Base-by-base conservation (phyloP, 257 asterid species). In the Catharanthus roseus region DNA sequence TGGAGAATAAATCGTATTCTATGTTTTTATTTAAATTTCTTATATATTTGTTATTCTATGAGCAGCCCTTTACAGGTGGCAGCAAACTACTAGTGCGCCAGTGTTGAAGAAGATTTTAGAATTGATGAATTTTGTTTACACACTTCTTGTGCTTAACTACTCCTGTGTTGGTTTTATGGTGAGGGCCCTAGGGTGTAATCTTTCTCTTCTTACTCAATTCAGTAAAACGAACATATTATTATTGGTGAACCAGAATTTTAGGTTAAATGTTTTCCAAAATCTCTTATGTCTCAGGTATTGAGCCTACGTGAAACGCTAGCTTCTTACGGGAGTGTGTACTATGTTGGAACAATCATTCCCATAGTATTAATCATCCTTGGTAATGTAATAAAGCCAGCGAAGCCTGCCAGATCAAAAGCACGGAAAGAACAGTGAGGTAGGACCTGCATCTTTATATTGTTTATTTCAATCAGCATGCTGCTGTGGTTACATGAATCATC, bases 151-250 rank as follows among this genome's bases (percentile, higher is more conserved):
- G 70, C 89, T 93, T 57, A 93, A 93, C 85, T 91, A 91, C 85
- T 93, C 99, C n/a, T 70, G 84, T 56, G 84, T 93, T 31, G 99
- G 99, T 65, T 93, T 93, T 88, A 72, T 87, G 97, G 99, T 90
- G 68, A 81, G 89, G 72, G 49, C 49, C 74, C 31, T 38, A 10
- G 18, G 39, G 24, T 57, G 6, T 38, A 4, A 1, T 49, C 21
- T 47, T 29, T 50, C 51, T 55, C 5, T 67, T 65, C 71, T 67
- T 49, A 19, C 34, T 31, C 5, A n/a, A 38, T 65, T 73, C 64
- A 18, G 5, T 34, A 16, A 19, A 33, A 39, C n/a, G 33, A 51
- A 31, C n/a, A 10, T 18, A 8, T 23, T 18, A 42, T 9, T 24
- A 5, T 57, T 9, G 44, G 18, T 50, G 57, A 68, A 53, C 42